Evolutionary conservation across 768 basidiomycete genomes (phyloP), one percentile per base, ranked within the genome.

Genomic region (Scleroderma citrinum): DNA sequence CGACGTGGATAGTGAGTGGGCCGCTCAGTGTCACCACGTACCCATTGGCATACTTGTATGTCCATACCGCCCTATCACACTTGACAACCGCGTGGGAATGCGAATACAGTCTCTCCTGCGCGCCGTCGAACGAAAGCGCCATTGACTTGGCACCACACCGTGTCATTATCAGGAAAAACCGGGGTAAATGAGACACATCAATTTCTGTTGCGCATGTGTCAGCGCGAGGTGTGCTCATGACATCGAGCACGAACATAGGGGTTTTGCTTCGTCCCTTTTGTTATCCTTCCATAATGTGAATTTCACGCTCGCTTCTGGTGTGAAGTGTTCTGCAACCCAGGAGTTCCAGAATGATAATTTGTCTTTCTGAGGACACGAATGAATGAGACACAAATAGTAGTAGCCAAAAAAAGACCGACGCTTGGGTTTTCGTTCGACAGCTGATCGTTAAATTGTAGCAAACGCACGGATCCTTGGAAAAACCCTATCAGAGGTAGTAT

Each of bases 261-360:
- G 84, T 59, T 89, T 92, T 29, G 88, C 87, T 59, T 91, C 90
- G 21, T 74, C 77, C 56, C 74, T 76, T 60, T 82, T 78, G 57
- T 86, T 89, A 63, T 90, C 88, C 61, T 87, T 87, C 89, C 89
- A 91, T n/a, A 92, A 68, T 3, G 87, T 90, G 56, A 92, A 75
- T 62, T 82, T 87, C 80, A 91, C 80, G 40, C 77, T 66, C 19
- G 87, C 84, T 50, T 79, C 78, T 2, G 80, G 75, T 8, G 80
- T 78, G 59, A 91, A 92, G 55, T 82, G 90, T 24, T 83, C 80
- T 43, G 73, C 72, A 50, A 89, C 76, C 32, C 88, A 58, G 3
- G 70, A 69, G 8, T 72, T 70, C 90, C 89, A 92, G 71, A 77
- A 85, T 13, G 76, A 71, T 40, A 86, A 68, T 56, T 79, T 74